A percentile compares a stretch with the other conserved stretches of the same genome.
phyloP scores from a whole-genome alignment of 2,329 filamentous ascomycete genomes.

The Botrytis aclada region DNA sequence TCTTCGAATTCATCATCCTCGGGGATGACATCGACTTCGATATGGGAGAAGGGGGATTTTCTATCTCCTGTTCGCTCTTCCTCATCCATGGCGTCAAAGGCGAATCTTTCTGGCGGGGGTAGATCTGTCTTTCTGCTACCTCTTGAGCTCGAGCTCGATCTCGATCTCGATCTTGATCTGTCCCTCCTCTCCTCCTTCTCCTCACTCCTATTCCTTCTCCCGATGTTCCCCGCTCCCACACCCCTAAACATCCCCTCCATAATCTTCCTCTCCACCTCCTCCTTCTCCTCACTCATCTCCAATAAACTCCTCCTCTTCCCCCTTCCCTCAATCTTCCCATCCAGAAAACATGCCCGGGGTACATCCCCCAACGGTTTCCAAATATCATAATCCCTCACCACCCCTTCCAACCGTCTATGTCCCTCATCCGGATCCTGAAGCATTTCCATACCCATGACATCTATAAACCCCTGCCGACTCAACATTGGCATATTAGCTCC shows the following conservation, averaged over 20 bases:
- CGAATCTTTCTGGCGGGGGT: not conserved
- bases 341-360: conserved; percentile 27
- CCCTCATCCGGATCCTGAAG: conserved; percentile 26
- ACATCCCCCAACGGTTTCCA: conserved; percentile 29
- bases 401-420: conserved; percentile 22
- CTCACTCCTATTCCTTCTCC: not conserved
- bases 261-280: conserved; percentile 10
- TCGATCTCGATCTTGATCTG: not conserved
- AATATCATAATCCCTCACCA: conserved; percentile 25
- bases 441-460: conserved; percentile 35
- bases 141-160: not conserved
- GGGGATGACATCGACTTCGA: not conserved
- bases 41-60: not conserved
- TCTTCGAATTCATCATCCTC: not conserved
- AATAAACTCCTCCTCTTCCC: conserved; percentile 16
- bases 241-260: conserved; percentile 10
- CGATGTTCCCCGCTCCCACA: not conserved
- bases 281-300: conserved; percentile 20
- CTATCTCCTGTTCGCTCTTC: not conserved
- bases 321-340: not conserved
- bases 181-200: not conserved
- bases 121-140: not conserved
- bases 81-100: not conserved
- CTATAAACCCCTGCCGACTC: conserved; percentile 61
- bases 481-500: conserved; percentile 44